phyloP scores from a whole-genome alignment of 1,139 yeast species.

The Suhomyces yuchorum region DNA sequence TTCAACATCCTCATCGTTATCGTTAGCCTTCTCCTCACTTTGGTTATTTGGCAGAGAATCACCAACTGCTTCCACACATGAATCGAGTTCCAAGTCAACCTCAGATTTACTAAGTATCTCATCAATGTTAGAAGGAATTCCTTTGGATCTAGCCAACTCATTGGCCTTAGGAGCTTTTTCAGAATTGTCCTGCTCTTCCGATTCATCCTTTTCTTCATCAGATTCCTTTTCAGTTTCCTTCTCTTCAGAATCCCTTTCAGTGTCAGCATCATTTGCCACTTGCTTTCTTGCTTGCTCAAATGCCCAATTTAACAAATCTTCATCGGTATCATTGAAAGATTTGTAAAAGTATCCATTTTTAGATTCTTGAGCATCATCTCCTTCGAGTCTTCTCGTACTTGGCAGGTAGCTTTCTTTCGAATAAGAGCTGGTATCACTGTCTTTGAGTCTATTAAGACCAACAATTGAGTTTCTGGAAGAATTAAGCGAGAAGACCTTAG shows the following conservation, averaged over 20 bases:
- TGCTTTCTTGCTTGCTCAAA: slow-evolving; percentile 14
- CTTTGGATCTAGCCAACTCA: background rate
- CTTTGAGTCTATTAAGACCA: slow-evolving; percentile 45
- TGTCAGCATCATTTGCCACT: slow-evolving; percentile 11
- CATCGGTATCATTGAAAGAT: slow-evolving; percentile 18
- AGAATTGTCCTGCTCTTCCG: background rate
- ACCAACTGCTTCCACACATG: background rate
- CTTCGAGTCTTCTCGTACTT: slow-evolving; percentile 8
- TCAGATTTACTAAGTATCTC: background rate
- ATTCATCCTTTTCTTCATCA: background rate
- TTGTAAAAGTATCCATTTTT: slow-evolving; percentile 10
- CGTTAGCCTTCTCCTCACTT: background rate
- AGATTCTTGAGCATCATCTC: background rate
- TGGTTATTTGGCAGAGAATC: background rate
- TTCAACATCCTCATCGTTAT: background rate
- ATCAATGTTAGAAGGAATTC: background rate
- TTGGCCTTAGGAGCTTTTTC: background rate
- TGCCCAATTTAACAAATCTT: slow-evolving; percentile 16
- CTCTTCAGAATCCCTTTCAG: slow-evolving; percentile 5
- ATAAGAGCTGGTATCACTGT: slow-evolving; percentile 17
- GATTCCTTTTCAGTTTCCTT: background rate
- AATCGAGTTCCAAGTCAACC: background rate
- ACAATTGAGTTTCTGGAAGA: slow-evolving; percentile 39
- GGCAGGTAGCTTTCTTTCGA: slow-evolving; percentile 2
- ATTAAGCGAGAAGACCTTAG: slow-evolving; percentile 32